A percentile compares a stretch with the other conserved stretches of the same genome.
Conservation (phyloP, 768 basidiomycete species). For the Termitomyces sp. region DNA sequence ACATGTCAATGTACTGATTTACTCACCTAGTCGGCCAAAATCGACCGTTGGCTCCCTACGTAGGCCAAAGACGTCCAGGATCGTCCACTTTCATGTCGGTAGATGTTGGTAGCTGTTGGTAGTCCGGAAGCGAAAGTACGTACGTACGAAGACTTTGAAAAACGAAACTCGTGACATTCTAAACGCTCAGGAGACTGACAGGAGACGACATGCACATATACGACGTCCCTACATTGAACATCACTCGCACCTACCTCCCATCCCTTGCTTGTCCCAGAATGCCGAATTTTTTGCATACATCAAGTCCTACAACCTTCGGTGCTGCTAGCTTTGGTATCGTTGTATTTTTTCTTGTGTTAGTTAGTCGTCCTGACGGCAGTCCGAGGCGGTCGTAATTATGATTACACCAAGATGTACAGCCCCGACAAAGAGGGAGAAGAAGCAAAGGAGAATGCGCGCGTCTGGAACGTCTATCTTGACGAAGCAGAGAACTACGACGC, state of each 20-base stretch:
- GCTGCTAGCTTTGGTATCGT: not conserved
- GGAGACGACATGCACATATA: not conserved
- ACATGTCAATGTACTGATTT: no score
- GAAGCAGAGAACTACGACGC: not conserved
- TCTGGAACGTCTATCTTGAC: constrained; percentile 1
- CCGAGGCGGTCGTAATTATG: not conserved
- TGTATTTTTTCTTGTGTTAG: not conserved
- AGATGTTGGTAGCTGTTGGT: no score
- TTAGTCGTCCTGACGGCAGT: not conserved
- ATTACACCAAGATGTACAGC: not conserved
- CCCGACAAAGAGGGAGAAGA: not conserved
- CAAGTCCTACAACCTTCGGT: not conserved
- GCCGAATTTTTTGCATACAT: not conserved
- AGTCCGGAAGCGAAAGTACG: no score
- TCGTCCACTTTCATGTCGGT: no score
- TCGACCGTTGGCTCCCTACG: no score
- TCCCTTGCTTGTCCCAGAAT: not conserved
- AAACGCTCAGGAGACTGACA: no score
- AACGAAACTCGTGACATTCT: not conserved
- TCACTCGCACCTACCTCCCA: not conserved
- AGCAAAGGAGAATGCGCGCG: not conserved
- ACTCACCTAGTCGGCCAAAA: no score
- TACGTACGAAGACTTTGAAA: no score
- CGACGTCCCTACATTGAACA: not conserved
- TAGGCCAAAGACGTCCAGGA: no score